A percentile compares a stretch with the other conserved stretches of the same genome.
These are phyloP conservation scores for Aspergillus sp. DNA, from an alignment of 2,329 filamentous ascomycete species.

Conservation along the genomic window DNA sequence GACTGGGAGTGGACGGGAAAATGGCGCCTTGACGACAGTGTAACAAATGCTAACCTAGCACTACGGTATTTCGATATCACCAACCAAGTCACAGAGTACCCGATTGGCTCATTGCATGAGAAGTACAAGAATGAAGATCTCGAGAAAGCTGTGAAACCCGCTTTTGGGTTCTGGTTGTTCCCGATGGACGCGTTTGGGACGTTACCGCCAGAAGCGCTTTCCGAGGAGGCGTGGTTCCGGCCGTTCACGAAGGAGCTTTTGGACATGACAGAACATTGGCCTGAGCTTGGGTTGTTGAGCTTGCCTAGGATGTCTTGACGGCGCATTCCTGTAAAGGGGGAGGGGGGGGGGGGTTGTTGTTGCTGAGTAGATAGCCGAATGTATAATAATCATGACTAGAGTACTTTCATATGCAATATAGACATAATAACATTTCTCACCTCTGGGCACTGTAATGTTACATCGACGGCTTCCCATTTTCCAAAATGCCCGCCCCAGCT, in stretches of 20 bases:
- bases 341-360: too few species aligned
- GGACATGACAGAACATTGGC: not conserved
- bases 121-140: not conserved
- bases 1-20: not conserved
- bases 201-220: not conserved
- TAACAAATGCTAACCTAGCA: not conserved
- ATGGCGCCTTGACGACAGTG: not conserved
- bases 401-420: too few species aligned
- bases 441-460: too few species aligned
- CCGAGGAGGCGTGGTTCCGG: not conserved
- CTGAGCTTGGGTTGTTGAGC: not conserved
- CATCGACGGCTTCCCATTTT: too few species aligned
- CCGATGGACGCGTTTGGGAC: not conserved
- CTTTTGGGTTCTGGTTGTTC: not conserved
- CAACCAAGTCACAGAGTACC: not conserved
- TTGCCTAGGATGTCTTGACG: not conserved
- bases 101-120: not conserved
- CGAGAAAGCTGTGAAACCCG: not conserved
- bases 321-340: not conserved
- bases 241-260: not conserved
- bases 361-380: too few species aligned
- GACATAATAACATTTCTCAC: too few species aligned
- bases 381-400: too few species aligned
- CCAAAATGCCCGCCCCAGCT: constrained; percentile 3
- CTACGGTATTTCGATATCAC: not conserved